Evolutionary conservation across 495 filamentous ascomycete species (phyloP).

Genomic region (Daldinia bambusicola): DNA sequence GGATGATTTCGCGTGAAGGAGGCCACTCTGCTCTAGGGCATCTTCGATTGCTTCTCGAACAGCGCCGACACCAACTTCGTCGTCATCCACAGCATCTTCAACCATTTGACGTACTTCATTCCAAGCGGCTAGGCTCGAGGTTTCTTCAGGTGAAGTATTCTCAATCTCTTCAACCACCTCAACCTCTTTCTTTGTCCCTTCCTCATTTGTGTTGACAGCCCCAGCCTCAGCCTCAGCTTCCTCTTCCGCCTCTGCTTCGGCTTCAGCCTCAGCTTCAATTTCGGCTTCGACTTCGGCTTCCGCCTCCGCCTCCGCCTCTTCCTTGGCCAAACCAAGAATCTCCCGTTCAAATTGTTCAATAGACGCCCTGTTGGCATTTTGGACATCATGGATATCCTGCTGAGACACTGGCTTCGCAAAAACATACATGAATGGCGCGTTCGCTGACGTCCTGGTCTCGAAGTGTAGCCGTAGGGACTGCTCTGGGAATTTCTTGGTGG

Average conservation of each 20-base stretch:
- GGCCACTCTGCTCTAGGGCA: slow-evolving; percentile 57
- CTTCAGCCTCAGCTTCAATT: neutral
- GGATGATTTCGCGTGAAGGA: slow-evolving; percentile 49
- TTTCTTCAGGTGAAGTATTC: slow-evolving; percentile 39
- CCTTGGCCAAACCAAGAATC: slow-evolving; percentile 61
- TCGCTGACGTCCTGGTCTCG: slow-evolving; percentile 71
- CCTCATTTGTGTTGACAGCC: slow-evolving; percentile 29
- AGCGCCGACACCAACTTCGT: slow-evolving; percentile 58
- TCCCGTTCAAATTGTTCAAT: slow-evolving; percentile 75
- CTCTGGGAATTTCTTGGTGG: slow-evolving; percentile 75
- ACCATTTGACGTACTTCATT: slow-evolving; percentile 64
- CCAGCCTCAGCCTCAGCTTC: neutral
- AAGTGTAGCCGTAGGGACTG: slow-evolving; percentile 86
- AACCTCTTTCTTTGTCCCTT: slow-evolving; percentile 29
- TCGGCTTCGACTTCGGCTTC: slow-evolving; percentile 16
- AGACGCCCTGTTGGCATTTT: slow-evolving; percentile 67
- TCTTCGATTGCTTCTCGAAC: slow-evolving; percentile 57
- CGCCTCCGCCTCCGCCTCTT: slow-evolving; percentile 41
- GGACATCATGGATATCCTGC: slow-evolving; percentile 76
- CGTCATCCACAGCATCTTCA: slow-evolving; percentile 63
- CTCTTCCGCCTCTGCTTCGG: slow-evolving; percentile 17
- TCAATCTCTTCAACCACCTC: slow-evolving; percentile 35
- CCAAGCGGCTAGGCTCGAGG: slow-evolving; percentile 54
- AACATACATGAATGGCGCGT: slow-evolving; percentile 80
- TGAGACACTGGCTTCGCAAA: slow-evolving; percentile 86